Base-by-base conservation (phyloP, 2,329 filamentous ascomycete genomes). In the Aspergillus sp. region DNA sequence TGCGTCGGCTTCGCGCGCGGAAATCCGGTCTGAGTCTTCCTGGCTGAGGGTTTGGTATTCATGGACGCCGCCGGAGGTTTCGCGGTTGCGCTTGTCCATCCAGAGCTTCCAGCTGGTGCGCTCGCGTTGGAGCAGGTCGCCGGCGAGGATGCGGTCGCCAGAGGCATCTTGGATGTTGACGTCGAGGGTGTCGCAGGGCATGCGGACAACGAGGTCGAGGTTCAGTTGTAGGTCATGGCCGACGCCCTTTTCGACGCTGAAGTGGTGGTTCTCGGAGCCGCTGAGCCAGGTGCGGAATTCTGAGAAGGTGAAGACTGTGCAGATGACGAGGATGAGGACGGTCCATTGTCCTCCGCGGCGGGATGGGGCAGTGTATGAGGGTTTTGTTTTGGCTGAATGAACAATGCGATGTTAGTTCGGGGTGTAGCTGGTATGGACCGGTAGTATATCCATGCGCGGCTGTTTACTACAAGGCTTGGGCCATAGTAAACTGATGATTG, bases 101-200 rank as follows among this genome's bases (percentile, higher is more conserved):
- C 94, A 98, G 67, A 93, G 87, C 21, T 75, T 73, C 92, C 94
- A 99, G 64, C 80, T 85, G 7, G 95, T 98, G 15, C 85, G 80
- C 69, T 97, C 92, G 70, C 86, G 88, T 64, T 85, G 83, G 63
- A 99, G 82, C 64, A 88, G 82, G 39, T 88, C 83, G 3, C 86
- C 90, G 2, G 95, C 95, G 30, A 96, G 83, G 70, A 98, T 96
- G 64, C 91, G 88, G 76, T 99, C 95, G 55, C 95, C 93, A 0
- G 92, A 87, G 2, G 94, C 93, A 76, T 99, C 95, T 80, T 98
- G 95, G 54, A 99, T 93, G 78, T 99, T 98, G 77, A 99, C 83
- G 79, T 96, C 91, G n/a, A 99, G 80, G 73, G 96, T 89, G 59
- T 83, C 80, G 81, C 95, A 99, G 68, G 84, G 81, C 95, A 99